Base-by-base conservation (phyloP, 441 rosid genomes). In the Euphorbia schlechtendalii region DNA sequence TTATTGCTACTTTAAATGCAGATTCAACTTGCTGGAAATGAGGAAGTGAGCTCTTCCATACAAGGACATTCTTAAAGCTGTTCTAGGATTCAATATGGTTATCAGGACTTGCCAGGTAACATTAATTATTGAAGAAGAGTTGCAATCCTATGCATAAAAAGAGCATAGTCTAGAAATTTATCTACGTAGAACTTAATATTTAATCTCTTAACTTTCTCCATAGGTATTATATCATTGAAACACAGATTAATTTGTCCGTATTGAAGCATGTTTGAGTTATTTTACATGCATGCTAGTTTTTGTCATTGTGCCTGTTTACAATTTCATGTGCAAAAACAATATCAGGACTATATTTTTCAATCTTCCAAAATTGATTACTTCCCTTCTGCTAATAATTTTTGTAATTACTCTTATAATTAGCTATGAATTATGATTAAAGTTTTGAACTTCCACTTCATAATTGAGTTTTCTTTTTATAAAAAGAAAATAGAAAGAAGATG, bases 41-140 rank as follows among this genome's bases (percentile, higher is more conserved):
- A 65, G 27, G 40, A 56, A 55, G 27, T 40, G n/a, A 55, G 52
- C 28, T 41, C 55, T 4, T 65, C n/a, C 18, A 38, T 27, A 41
- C 27, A 15, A 18, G 14, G 38, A n/a, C 40, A 38, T 38, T 22
- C 17, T 65, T 52, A 34, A 34, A 64, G 59, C 32, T 12, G 25
- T 38, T 22, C 54, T 24, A 36, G 18, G 22, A 34, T 36, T 3
- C 28, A 32, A 41, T n/a, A 55, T 14, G 13, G 17, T 55, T 56
- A 10, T 40, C 27, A 56, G 61, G 1, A 34, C 40, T 34, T 34
- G 10, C 8, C 40, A 34, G 40, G 69, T 65, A 54, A 65, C 6
- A 5, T 48, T 63, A 7, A 25, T 54, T 53, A 30, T 53, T 38
- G 34, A 60, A 60, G 63, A 60, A 52, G 36, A 64, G 34, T 64